A percentile compares a stretch with the other conserved stretches of the same genome.
phyloP scores from a whole-genome alignment of 371 early-diverging fungal genomes.

The Syncephalastrum monosporum region DNA sequence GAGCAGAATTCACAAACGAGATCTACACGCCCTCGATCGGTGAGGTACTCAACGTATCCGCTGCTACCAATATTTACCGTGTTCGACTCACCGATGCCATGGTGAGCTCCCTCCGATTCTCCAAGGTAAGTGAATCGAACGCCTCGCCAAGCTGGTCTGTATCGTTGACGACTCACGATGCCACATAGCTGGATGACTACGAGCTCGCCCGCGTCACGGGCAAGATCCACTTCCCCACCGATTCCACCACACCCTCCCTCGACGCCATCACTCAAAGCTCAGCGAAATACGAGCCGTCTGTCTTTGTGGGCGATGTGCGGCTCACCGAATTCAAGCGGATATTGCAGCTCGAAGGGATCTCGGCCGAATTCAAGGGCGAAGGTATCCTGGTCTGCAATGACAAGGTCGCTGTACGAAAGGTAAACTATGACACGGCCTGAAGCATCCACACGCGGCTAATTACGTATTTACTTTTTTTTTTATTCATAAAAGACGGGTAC shows the following conservation, averaged over 20 bases:
- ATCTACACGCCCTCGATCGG: constrained; percentile 79
- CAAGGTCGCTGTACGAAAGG: constrained; percentile 73
- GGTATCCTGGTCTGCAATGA: constrained; percentile 86
- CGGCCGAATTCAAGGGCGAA: constrained; percentile 80
- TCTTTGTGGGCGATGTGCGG: constrained; percentile 84
- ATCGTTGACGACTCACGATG: background rate
- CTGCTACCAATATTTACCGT: constrained; percentile 82
- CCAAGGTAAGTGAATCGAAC: constrained; percentile 49
- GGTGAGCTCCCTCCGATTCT: constrained; percentile 73
- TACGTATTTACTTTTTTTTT: too few species aligned
- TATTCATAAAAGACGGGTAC: constrained; percentile 35
- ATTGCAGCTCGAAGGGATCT: constrained; percentile 72
- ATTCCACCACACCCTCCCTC: constrained; percentile 73
- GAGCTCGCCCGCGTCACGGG: constrained; percentile 76
- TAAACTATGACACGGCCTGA: constrained; percentile 10
- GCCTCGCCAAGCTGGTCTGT: background rate
- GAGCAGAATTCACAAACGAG: constrained; percentile 74
- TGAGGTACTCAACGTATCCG: constrained; percentile 85
- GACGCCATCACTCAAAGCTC: constrained; percentile 62
- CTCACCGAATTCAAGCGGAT: constrained; percentile 79
- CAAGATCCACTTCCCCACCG: constrained; percentile 64
- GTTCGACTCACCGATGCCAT: constrained; percentile 85
- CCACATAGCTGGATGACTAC: constrained; percentile 65
- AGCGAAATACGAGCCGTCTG: constrained; percentile 57
- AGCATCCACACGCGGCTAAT: too few species aligned